Evolutionary conservation across 805 yeast genomes (phyloP).

Genomic region (Kluyveromyces nonfermentans): DNA sequence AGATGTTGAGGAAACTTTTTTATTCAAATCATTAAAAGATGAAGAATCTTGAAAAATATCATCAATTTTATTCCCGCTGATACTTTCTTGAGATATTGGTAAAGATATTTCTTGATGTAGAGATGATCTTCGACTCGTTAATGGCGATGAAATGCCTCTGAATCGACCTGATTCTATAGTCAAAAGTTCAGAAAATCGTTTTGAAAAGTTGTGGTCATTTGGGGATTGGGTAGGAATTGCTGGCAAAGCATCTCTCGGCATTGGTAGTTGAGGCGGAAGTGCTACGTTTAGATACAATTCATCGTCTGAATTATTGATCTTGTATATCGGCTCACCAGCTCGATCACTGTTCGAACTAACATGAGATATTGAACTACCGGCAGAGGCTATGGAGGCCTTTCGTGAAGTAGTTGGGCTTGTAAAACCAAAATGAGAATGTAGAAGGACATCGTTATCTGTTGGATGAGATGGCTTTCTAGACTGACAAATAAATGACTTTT

Average conservation of each 20-base stretch:
- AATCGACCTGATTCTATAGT: neutral
- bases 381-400: conserved; percentile 32
- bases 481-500: conserved; percentile 6
- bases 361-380: conserved; percentile 22
- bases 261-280: conserved; percentile 48
- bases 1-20: neutral
- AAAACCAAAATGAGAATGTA: neutral
- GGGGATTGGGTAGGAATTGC: conserved; percentile 7
- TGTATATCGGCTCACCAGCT: conserved; percentile 22
- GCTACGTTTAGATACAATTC: conserved; percentile 21
- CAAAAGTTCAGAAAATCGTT: conserved; percentile 1
- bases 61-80: conserved; percentile 1
- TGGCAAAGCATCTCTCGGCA: conserved; percentile 47
- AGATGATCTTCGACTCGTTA: conserved; percentile 23
- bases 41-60: conserved; percentile 1
- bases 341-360: conserved; percentile 27
- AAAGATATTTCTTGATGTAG: conserved; percentile 6
- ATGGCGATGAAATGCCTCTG: conserved; percentile 8
- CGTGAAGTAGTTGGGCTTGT: conserved; percentile 25
- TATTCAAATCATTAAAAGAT: neutral
- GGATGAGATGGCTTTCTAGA: conserved; percentile 9
- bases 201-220: neutral
- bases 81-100: conserved; percentile 1
- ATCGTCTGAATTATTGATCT: conserved; percentile 15
- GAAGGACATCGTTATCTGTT: neutral